Evolutionary conservation across 768 basidiomycete genomes (phyloP).

Genomic region (Stropharia rugosoannulata): DNA sequence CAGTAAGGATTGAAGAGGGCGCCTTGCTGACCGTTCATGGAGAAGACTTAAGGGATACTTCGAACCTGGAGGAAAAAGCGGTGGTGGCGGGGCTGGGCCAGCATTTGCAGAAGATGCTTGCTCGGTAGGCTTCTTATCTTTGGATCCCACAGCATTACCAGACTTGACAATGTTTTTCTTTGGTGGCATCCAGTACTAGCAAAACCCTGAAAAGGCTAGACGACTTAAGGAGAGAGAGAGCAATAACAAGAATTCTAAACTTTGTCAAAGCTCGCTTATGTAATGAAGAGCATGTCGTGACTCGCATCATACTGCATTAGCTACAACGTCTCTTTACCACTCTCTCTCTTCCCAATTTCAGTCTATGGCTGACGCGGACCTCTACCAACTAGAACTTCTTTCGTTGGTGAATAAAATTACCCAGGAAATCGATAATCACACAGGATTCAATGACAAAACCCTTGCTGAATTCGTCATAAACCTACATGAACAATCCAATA

Average conservation of each 20-base stretch:
- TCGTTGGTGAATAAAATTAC: constrained; percentile 90
- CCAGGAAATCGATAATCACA: constrained; percentile 90
- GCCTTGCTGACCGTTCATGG: constrained; percentile 61
- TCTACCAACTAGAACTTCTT: constrained; percentile 91
- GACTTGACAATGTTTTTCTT: constrained; percentile 80
- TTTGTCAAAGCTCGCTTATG: neutral
- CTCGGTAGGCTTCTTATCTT: constrained; percentile 33
- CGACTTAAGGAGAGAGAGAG: neutral
- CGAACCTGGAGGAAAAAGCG: constrained; percentile 80
- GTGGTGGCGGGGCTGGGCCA: constrained; percentile 52
- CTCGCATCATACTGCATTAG: neutral
- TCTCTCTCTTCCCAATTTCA: constrained; percentile 4
- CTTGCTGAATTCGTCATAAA: constrained; percentile 94
- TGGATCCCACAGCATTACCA: constrained; percentile 86
- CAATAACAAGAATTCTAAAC: neutral
- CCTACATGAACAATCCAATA: constrained; percentile 81
- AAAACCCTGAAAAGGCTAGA: neutral
- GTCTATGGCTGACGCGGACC: constrained; percentile 66
- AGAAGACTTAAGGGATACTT: constrained; percentile 82
- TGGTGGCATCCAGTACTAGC: constrained; percentile 49
- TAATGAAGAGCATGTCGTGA: no score
- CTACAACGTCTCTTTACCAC: no score
- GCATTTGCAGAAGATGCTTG: constrained; percentile 20
- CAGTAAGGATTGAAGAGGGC: neutral
- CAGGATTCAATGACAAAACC: constrained; percentile 84